These are phyloP conservation scores for Capsicum baccatum DNA, from an alignment of 257 asterid species.

Conservation along the genomic window DNA sequence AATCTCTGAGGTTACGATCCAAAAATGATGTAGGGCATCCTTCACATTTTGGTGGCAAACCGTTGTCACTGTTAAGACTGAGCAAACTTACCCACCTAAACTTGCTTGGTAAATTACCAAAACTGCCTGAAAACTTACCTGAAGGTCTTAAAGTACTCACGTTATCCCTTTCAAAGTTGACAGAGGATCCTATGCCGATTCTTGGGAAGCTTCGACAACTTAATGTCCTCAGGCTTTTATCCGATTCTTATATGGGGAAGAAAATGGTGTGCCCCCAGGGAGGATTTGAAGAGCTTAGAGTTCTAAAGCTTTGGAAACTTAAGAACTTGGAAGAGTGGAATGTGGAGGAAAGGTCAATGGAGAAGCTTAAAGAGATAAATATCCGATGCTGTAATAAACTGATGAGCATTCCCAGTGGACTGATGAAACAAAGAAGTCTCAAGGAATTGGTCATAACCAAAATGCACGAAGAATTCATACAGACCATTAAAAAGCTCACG, in stretches of 20 bases:
- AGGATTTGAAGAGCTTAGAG: constrained; percentile 42
- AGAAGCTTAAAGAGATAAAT: constrained; percentile 39
- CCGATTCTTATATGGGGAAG: constrained; percentile 39
- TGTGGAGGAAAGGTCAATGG: constrained; percentile 40
- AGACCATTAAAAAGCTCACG: background rate
- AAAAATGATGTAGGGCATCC: constrained; percentile 38
- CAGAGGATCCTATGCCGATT: constrained; percentile 41
- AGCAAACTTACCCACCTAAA: constrained; percentile 40
- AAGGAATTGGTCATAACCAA: constrained; percentile 41
- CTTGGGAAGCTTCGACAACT: constrained; percentile 38
- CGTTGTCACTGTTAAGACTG: constrained; percentile 30
- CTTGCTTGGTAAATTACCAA: constrained; percentile 39
- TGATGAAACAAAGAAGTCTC: constrained; percentile 24
- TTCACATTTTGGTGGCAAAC: constrained; percentile 27
- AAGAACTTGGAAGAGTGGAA: constrained; percentile 40
- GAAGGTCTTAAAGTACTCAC: constrained; percentile 39
- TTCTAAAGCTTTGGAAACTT: constrained; percentile 46
- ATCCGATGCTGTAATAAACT: constrained; percentile 38
- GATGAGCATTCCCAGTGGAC: constrained; percentile 27
- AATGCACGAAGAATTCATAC: constrained; percentile 32
- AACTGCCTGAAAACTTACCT: constrained; percentile 40
- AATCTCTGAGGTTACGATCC: constrained; percentile 44
- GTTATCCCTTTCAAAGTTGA: constrained; percentile 40
- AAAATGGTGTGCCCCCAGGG: constrained; percentile 32
- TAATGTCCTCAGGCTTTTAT: constrained; percentile 45